A percentile compares a stretch with the other conserved stretches of the same genome.
phyloP scores from a whole-genome alignment of 2,329 filamentous ascomycete species.

The Aspergillus amoenus region DNA sequence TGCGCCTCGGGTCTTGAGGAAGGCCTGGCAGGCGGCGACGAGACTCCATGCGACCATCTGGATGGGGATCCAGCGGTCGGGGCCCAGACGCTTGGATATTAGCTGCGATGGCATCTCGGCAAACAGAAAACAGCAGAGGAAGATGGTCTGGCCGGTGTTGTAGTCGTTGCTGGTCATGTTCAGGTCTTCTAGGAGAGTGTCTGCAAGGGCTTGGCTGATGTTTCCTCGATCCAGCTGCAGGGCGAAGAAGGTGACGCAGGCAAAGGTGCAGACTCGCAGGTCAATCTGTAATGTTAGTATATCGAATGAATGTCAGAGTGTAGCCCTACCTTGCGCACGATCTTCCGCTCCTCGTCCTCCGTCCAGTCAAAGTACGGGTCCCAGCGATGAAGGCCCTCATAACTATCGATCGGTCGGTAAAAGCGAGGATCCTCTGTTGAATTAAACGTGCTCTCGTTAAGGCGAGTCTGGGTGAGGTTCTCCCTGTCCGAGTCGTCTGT shows the following conservation, averaged over 20 bases:
- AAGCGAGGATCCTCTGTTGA: conserved; percentile 32
- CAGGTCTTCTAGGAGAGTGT: conserved; percentile 56
- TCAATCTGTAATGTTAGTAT: neutral
- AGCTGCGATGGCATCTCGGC: conserved; percentile 63
- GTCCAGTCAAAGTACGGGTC: conserved; percentile 49
- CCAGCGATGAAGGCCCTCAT: conserved; percentile 51
- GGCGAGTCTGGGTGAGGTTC: neutral
- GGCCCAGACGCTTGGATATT: conserved; percentile 57
- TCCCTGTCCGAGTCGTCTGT: neutral
- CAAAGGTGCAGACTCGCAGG: neutral
- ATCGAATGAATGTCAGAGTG: too few species aligned
- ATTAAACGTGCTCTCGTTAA: conserved; percentile 29
- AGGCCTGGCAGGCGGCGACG: conserved; percentile 52
- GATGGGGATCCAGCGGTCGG: conserved; percentile 60
- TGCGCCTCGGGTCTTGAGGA: conserved; percentile 45
- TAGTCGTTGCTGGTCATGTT: conserved; percentile 51
- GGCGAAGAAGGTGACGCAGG: neutral
- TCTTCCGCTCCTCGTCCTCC: conserved; percentile 41
- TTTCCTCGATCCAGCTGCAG: neutral
- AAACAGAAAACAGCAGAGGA: conserved; percentile 36
- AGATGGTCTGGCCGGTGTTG: conserved; percentile 44
- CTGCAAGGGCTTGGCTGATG: conserved; percentile 52
- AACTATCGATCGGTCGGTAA: conserved; percentile 39
- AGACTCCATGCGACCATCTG: conserved; percentile 59
- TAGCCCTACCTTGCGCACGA: conserved; percentile 36